These are phyloP conservation scores for Discostella stelligera DNA, from an alignment of 352 stramenopile species.

Conservation along the genomic window DNA sequence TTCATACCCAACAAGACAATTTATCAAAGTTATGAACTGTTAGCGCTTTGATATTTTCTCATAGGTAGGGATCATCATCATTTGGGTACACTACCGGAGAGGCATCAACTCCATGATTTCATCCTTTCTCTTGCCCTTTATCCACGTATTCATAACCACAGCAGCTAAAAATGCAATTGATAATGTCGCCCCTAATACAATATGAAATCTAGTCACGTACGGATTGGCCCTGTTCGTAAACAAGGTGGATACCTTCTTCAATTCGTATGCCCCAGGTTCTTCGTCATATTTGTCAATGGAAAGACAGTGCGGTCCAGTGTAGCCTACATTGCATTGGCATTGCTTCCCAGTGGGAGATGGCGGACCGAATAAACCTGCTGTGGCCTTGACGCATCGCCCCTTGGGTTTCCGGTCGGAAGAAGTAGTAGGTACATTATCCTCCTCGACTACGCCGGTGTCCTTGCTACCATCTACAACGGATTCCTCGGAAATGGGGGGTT, in stretches of 20 bases:
- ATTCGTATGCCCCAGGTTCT: conserved; percentile 46
- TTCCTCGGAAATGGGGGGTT: conserved; percentile 29
- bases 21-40: too few species aligned
- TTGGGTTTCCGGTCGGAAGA: conserved; percentile 25
- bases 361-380: conserved; percentile 28
- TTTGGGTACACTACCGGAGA: too few species aligned
- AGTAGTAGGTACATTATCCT: conserved; percentile 6
- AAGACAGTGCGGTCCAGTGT: conserved; percentile 72
- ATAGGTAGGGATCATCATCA: too few species aligned
- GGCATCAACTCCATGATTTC: conserved; percentile 5
- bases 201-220: conserved; percentile 33
- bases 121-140: conserved; percentile 8
- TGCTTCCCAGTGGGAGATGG: conserved; percentile 26
- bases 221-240: conserved; percentile 29
- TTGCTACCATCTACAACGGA: conserved; percentile 9
- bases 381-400: conserved; percentile 24
- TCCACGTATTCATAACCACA: conserved; percentile 19
- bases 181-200: conserved; percentile 29
- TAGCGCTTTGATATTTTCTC: too few species aligned
- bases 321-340: conserved; percentile 71
- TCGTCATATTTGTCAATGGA: conserved; percentile 64
- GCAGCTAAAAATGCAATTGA: conserved; percentile 31
- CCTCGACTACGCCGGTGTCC: conserved; percentile 3
- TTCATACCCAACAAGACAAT: too few species aligned
- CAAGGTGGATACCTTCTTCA: conserved; percentile 30